phyloP scores from a whole-genome alignment of 306 rosid species.

The Lablab purpureus region DNA sequence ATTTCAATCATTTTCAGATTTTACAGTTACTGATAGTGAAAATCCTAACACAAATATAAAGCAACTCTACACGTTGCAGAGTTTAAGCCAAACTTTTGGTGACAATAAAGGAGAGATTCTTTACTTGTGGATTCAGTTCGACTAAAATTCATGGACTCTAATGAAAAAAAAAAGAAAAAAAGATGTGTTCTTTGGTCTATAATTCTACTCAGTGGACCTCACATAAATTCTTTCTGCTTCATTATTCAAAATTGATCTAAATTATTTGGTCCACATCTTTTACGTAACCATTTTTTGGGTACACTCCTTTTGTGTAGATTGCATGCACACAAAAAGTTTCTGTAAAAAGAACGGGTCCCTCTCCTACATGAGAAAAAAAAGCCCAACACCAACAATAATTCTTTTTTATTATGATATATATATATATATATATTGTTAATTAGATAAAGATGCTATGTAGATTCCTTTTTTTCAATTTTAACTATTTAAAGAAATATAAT shows the following conservation, averaged over 20 bases:
- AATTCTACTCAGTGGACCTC: slow-evolving; percentile 4
- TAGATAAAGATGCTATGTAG: too few relatives aligned
- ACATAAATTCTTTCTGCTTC: slow-evolving; percentile 1
- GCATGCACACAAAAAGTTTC: background rate
- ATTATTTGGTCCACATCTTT: slow-evolving; percentile 23
- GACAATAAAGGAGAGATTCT: slow-evolving; percentile 16
- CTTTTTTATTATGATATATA: background rate
- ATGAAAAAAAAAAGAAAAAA: background rate
- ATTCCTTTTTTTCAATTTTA: too few relatives aligned
- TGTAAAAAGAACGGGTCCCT: background rate
- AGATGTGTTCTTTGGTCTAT: background rate
- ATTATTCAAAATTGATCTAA: slow-evolving; percentile 10
- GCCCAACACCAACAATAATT: background rate
- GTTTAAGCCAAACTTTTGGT: slow-evolving; percentile 19
- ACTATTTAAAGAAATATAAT: too few relatives aligned
- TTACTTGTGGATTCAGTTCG: slow-evolving; percentile 6
- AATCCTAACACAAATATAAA: slow-evolving; percentile 3
- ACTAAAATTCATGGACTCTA: slow-evolving; percentile 11
- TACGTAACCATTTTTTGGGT: background rate
- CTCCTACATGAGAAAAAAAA: background rate
- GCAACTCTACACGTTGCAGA: slow-evolving; percentile 7
- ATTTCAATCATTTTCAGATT: slow-evolving; percentile 9
- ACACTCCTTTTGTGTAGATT: background rate
- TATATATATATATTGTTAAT: too few relatives aligned
- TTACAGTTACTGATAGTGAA: slow-evolving; percentile 1